Percentiles rank a stretch among this genome's conserved stretches.
These are phyloP conservation scores for Trypanosoma cruzi DNA, from an alignment of 208 protist species.

Conservation along the genomic window DNA sequence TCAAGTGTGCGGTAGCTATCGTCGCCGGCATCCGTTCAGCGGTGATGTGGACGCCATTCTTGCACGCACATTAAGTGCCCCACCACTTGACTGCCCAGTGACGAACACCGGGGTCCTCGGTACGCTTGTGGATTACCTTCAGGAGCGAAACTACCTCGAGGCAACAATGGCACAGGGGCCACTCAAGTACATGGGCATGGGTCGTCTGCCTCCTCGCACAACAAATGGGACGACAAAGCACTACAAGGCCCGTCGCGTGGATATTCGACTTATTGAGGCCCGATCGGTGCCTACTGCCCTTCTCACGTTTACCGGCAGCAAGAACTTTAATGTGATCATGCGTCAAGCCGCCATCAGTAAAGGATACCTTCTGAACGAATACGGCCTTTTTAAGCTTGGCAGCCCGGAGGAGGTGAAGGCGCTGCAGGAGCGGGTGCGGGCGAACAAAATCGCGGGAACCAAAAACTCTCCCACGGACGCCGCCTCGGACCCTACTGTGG, in stretches of 20 bases:
- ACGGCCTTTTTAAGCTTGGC: constrained; percentile 86
- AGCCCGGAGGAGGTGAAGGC: constrained; percentile 79
- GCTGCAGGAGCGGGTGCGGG: constrained; percentile 74
- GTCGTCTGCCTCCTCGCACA: constrained; percentile 76
- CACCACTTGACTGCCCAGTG: constrained; percentile 63
- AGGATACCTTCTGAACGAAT: constrained; percentile 91
- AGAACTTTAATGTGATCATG: constrained; percentile 95
- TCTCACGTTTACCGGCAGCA: constrained; percentile 94
- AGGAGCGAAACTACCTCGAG: constrained; percentile 73
- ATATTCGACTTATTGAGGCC: constrained; percentile 90
- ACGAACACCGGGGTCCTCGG: constrained; percentile 73
- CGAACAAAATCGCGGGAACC: constrained; percentile 59
- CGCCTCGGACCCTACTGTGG: no score
- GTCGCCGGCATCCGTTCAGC: constrained; percentile 81
- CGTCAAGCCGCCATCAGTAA: constrained; percentile 88
- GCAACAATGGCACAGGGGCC: constrained; percentile 88
- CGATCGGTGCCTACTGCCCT: constrained; percentile 86
- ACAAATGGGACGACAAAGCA: constrained; percentile 73
- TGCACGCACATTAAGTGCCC: constrained; percentile 60
- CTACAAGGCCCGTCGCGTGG: constrained; percentile 90
- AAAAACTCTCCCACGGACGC: not conserved
- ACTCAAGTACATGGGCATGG: constrained; percentile 92
- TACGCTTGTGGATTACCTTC: constrained; percentile 64
- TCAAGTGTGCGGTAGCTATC: constrained; percentile 89
- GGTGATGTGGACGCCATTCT: constrained; percentile 91